These are phyloP conservation scores for Phytophthora foliorum DNA, from an alignment of 352 stramenopile species.

Conservation along the genomic window DNA sequence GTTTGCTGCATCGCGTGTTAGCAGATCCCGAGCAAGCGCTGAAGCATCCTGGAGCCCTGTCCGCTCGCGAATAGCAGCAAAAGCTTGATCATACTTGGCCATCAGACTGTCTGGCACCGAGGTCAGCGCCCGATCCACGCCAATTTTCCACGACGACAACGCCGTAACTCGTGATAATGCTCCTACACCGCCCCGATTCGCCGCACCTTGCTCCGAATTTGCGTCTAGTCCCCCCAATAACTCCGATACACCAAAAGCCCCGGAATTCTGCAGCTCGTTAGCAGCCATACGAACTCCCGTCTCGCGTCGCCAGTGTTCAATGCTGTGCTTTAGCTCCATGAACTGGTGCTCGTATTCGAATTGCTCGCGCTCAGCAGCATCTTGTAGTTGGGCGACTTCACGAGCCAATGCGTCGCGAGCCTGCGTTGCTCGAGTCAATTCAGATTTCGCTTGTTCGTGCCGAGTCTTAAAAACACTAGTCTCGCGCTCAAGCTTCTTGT, in stretches of 20 bases:
- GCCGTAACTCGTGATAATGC: slow-evolving; percentile 61
- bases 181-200: slow-evolving; percentile 28
- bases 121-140: slow-evolving; percentile 67
- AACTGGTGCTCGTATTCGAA: slow-evolving; percentile 73
- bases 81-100: slow-evolving; percentile 72
- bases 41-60: slow-evolving; percentile 67
- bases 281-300: slow-evolving; percentile 28
- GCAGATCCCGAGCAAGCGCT: slow-evolving; percentile 59
- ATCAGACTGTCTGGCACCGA: slow-evolving; percentile 55
- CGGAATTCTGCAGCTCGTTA: slow-evolving; percentile 16
- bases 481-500: slow-evolving; percentile 89
- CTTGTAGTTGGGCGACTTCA: slow-evolving; percentile 64
- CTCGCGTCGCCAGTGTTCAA: slow-evolving; percentile 58
- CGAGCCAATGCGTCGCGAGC: slow-evolving; percentile 55
- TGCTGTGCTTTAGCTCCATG: slow-evolving; percentile 61
- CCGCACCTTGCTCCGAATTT: slow-evolving; percentile 31
- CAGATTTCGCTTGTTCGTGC: slow-evolving; percentile 53
- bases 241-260: slow-evolving; percentile 24
- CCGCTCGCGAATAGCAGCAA: slow-evolving; percentile 63
- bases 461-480: slow-evolving; percentile 59
- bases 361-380: slow-evolving; percentile 61
- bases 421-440: slow-evolving; percentile 54
- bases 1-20: slow-evolving; percentile 75
- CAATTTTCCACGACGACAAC: slow-evolving; percentile 82
- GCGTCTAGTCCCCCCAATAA: slow-evolving; percentile 19